Evolutionary conservation across 106 monocot genomes (phyloP), one percentile per base, ranked within the genome.

Genomic region (Ottelia alismoides): DNA sequence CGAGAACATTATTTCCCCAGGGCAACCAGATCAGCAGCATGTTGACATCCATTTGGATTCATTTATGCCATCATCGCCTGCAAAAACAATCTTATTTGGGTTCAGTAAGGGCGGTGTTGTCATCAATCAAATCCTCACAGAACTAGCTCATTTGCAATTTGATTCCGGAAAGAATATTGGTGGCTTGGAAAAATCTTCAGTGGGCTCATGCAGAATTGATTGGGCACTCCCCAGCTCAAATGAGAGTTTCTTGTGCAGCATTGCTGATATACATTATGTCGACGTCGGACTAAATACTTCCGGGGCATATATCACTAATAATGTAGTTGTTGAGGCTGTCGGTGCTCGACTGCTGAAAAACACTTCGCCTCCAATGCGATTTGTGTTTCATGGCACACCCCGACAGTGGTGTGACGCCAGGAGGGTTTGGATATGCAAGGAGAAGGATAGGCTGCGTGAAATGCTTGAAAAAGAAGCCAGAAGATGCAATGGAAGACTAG

Each of bases 51-150:
- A n/a, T n/a, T n/a, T n/a, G n/a, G n/a, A n/a, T n/a, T n/a, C n/a
- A n/a, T n/a, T n/a, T n/a, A n/a, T n/a, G 17, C 12, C 48, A 3
- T 50, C 54, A 32, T 30, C 56, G 29, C 24, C 64, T 22, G 81
- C 82, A 12, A 76, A 62, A 72, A 85, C 89, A 2, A n/a, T 85
- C 29, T 27, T 96, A 25, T 35, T 96, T 11, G 96, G 96, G 12
- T 96, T 96, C 56, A 96, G 96, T 24, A 96, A 96, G 61, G 84
- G 85, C 28, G 96, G 96, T 19, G 61, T 58, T 53, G 84, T 96
- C 18, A 49, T 96, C 27, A 96, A 96, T 68, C 89, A 96, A 49
- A 76, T 96, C 11, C 46, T 85, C 11, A 51, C 89, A 16, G 96
- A 96, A 63, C 68, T 96, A 43, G 73, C 83, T n/a, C 53, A 64